Evolutionary conservation across 805 yeast species (phyloP).

Genomic region (Starmera amethionina): DNA sequence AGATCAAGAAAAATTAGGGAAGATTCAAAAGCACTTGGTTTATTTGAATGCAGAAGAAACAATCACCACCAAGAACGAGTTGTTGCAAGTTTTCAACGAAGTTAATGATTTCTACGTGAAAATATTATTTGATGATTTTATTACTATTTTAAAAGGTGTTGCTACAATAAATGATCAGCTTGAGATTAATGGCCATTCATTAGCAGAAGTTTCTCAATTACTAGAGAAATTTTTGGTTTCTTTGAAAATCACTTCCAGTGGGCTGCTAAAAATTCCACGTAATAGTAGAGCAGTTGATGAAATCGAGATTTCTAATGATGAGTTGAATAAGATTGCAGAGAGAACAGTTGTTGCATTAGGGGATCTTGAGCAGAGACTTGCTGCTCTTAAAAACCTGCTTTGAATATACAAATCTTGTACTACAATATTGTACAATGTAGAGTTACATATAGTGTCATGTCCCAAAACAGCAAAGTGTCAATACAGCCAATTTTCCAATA

Average conservation of each 20-base stretch:
- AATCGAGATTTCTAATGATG: neutral
- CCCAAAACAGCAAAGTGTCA: neutral
- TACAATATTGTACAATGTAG: no score
- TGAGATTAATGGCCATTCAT: neutral
- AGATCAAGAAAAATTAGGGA: constrained; percentile 6
- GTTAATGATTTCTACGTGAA: constrained; percentile 6
- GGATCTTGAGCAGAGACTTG: neutral
- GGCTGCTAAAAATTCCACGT: neutral
- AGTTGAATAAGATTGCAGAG: neutral
- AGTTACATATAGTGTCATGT: neutral
- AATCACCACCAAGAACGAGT: constrained; percentile 9
- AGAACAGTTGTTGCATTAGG: neutral
- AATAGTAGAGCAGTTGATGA: constrained; percentile 1
- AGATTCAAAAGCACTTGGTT: constrained; percentile 7
- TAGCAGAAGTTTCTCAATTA: neutral
- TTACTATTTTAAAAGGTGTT: constrained; percentile 4
- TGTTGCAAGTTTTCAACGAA: constrained; percentile 9
- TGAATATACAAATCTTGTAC: no score
- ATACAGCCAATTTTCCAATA: neutral
- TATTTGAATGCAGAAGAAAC: constrained; percentile 14
- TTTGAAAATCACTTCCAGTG: neutral
- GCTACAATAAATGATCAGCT: neutral
- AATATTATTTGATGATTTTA: constrained; percentile 10
- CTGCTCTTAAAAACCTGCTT: neutral
- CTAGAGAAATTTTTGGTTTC: neutral